Conservation (phyloP, 2,329 filamentous ascomycete genomes). For the Dactylellina parvicollis region DNA sequence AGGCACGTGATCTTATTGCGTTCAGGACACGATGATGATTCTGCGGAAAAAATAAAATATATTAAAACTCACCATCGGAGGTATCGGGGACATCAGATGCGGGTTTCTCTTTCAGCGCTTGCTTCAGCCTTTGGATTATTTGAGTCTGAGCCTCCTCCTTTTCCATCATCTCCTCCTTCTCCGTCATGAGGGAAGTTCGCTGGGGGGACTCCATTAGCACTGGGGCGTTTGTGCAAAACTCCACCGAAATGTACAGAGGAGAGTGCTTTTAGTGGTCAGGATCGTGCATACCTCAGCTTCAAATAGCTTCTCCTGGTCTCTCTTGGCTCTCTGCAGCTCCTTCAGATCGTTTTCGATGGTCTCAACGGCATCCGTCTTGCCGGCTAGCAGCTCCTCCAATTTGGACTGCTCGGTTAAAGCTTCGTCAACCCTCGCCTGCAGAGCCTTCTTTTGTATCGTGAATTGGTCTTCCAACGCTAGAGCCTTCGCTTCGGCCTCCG, state of each 20-base stretch:
- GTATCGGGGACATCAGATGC: slow-evolving; percentile 40
- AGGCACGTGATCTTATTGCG: slow-evolving; percentile 53
- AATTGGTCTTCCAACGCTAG: slow-evolving; percentile 78
- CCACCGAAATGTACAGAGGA: background rate
- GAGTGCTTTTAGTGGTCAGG: background rate
- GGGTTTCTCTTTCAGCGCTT: slow-evolving; percentile 74
- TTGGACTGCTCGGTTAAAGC: slow-evolving; percentile 82
- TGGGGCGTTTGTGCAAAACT: background rate
- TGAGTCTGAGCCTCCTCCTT: slow-evolving; percentile 89
- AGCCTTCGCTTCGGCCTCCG: slow-evolving; percentile 69
- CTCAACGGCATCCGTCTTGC: slow-evolving; percentile 85
- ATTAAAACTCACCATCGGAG: slow-evolving; percentile 32
- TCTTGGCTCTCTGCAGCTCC: slow-evolving; percentile 81
- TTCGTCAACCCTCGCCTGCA: slow-evolving; percentile 88
- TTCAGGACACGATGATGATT: slow-evolving; percentile 15
- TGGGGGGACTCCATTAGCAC: slow-evolving; percentile 43
- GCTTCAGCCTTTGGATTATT: slow-evolving; percentile 90
- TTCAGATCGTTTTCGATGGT: slow-evolving; percentile 83
- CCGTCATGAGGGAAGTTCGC: slow-evolving; percentile 61
- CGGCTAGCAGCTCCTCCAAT: slow-evolving; percentile 87
- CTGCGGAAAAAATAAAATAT: background rate
- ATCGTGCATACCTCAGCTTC: slow-evolving; percentile 82
- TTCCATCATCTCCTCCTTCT: slow-evolving; percentile 86
- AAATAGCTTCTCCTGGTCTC: slow-evolving; percentile 92
- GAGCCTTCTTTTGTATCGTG: slow-evolving; percentile 82